Base-by-base conservation (phyloP, 2,329 filamentous ascomycete species). In the Epichloe baconii region DNA sequence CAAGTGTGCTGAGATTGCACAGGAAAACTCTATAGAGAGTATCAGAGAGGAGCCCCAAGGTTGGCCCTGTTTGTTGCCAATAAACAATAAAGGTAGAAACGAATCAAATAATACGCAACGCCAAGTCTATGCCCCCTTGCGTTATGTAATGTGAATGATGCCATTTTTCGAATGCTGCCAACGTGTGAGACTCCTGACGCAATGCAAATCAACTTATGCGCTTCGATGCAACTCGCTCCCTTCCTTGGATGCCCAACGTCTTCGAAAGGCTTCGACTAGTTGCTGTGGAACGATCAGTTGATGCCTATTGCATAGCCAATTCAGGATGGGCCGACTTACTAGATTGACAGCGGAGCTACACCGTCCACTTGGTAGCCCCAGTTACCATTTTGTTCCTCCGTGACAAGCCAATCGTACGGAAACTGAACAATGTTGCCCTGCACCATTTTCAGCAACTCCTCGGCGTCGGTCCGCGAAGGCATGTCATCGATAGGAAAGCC, bases 301-400 rank as follows among this genome's bases (percentile, higher is more conserved):
- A 21, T 14, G n/a, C 34, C n/a, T 5, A 5, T 15, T 14, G 12
- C 7, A 31, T 14, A 17, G n/a, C 23, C 5, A 35, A 12, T 5
- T 1, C 1, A 10, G 12, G 14, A 7, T 19, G 5, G 34, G 12
- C 23, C 36, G 14, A 77, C 85, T 83, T 76, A 88, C 86, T 98
- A 98, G 62, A 98, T 97, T 71, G 96, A 89, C 69, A 98, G 75
- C 52, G 93, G 93, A 60, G 93, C 94, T 64, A 98, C 84, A 67
- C 94, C 85, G 67, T 98, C 93, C 51, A 97, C 88, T 63, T 91
- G 88, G 69, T 95, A 97, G 55, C 96, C 78, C 93, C 93, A 98
- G 64, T 96, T 95, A 52, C 89, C 88, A 57, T 88, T 90, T 62
- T 83, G 81, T 72, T 97, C 93, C 70, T 97, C 93, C 51, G 84